Evolutionary conservation across 768 basidiomycete genomes (phyloP).

Genomic region (Boletellus ananas): DNA sequence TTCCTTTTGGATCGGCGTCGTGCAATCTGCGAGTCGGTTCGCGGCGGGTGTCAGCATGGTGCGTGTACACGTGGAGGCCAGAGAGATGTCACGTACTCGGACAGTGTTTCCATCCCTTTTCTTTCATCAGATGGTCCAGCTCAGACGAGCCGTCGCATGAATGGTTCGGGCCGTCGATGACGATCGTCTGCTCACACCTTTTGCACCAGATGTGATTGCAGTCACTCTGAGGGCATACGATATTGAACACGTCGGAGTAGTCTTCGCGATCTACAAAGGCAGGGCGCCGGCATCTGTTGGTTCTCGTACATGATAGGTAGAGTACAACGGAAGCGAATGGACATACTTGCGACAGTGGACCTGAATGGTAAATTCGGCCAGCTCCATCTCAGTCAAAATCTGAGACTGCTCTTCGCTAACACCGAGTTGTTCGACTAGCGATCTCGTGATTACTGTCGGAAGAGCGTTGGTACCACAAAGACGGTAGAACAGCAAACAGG

Average conservation of each 20-base stretch:
- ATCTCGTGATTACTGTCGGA: conserved; percentile 36
- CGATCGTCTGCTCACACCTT: conserved; percentile 44
- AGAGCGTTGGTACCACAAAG: background rate
- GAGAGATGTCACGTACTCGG: conserved; percentile 39
- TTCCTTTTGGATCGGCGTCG: conserved; percentile 47
- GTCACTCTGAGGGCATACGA: conserved; percentile 46
- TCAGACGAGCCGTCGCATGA: conserved; percentile 59
- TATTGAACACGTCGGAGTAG: conserved; percentile 34
- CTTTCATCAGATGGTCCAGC: conserved; percentile 47
- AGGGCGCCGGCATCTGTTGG: conserved; percentile 44
- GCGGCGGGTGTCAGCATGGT: too few species aligned
- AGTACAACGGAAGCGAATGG: background rate
- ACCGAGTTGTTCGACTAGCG: conserved; percentile 43
- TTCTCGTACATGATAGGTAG: background rate
- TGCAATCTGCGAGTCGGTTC: conserved; percentile 32
- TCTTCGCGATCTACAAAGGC: conserved; percentile 51
- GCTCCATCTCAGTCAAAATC: conserved; percentile 45
- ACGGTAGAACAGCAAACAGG: background rate
- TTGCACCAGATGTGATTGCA: conserved; percentile 62
- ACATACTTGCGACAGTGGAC: conserved; percentile 48
- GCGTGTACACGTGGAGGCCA: too few species aligned
- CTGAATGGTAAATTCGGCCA: conserved; percentile 40
- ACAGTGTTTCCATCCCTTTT: conserved; percentile 62
- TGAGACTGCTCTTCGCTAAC: conserved; percentile 40
- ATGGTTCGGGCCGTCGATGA: conserved; percentile 39